These are phyloP conservation scores for Pseudogymnoascus pannorum DNA, from an alignment of 2,329 filamentous ascomycete species.

Conservation along the genomic window DNA sequence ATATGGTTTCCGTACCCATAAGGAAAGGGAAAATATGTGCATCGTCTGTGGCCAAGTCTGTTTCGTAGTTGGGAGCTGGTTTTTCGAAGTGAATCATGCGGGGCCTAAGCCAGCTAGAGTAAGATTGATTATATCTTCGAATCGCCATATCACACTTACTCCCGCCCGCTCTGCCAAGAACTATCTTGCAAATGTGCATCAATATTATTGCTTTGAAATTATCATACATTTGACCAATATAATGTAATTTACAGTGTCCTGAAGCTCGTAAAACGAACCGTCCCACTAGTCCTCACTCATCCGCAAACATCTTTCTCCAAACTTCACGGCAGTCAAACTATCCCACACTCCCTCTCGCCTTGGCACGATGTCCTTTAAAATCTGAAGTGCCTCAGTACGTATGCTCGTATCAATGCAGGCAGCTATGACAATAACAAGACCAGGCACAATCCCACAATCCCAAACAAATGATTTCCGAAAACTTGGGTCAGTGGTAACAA, in stretches of 20 bases:
- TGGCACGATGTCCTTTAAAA: slow-evolving; percentile 14
- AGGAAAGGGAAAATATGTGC: no score
- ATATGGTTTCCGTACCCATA: no score
- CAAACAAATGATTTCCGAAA: slow-evolving; percentile 18
- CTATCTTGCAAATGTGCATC: no score
- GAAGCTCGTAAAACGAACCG: background rate
- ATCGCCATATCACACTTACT: no score
- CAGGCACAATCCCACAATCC: slow-evolving; percentile 19
- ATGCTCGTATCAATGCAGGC: slow-evolving; percentile 14
- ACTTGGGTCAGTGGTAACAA: slow-evolving; percentile 12
- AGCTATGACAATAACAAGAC: slow-evolving; percentile 18
- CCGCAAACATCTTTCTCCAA: slow-evolving; percentile 13
- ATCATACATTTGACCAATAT: no score
- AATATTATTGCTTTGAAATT: no score
- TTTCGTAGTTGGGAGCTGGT: no score
- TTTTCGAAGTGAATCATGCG: no score
- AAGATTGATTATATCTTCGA: no score
- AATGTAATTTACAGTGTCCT: background rate
- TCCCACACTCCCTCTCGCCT: slow-evolving; percentile 21
- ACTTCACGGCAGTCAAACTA: slow-evolving; percentile 13
- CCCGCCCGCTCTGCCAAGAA: no score
- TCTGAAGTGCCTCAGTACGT: slow-evolving; percentile 16
- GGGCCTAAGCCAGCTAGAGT: no score
- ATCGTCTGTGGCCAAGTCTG: no score
- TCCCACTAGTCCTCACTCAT: background rate